A percentile compares a stretch with the other conserved stretches of the same genome.
Conservation (phyloP, 140 eudicot genomes). For the Anethum foeniculum region DNA sequence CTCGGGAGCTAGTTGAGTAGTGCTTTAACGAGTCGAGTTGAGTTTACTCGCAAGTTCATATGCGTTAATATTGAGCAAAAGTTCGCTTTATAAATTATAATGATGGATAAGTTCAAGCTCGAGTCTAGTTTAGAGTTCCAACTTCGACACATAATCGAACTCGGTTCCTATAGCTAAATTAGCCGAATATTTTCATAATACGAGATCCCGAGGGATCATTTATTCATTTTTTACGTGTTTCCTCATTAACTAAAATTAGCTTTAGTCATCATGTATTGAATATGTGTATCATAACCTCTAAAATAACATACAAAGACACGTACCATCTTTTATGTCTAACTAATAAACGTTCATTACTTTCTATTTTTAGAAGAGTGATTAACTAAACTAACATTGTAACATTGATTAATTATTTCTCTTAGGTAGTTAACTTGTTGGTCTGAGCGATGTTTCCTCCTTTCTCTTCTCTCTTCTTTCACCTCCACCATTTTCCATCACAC, state of each 20-base stretch:
- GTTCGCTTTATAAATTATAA: too few species aligned
- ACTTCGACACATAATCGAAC: too few species aligned
- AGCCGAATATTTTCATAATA: too few species aligned
- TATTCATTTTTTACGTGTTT: not conserved
- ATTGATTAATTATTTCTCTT: not conserved
- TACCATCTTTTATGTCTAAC: not conserved
- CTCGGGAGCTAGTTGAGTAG: too few species aligned
- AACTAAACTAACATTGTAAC: not conserved
- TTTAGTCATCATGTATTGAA: not conserved
- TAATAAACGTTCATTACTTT: not conserved
- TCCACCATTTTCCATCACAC: constrained; percentile 6
- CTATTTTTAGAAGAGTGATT: constrained; percentile 4
- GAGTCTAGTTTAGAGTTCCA: too few species aligned
- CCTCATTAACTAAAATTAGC: not conserved
- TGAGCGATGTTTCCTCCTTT: constrained; percentile 13
- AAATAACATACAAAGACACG: not conserved
- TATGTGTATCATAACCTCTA: not conserved
- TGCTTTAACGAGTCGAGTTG: too few species aligned
- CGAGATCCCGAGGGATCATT: not conserved
- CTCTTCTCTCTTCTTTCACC: constrained; percentile 10
- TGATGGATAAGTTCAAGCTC: too few species aligned
- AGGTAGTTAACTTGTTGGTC: not conserved
- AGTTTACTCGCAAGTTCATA: too few species aligned
- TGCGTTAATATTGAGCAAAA: too few species aligned
- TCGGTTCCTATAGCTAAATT: too few species aligned